These are phyloP conservation scores for Didymella segeticola DNA, from an alignment of 2,329 filamentous ascomycete genomes.

Conservation along the genomic window DNA sequence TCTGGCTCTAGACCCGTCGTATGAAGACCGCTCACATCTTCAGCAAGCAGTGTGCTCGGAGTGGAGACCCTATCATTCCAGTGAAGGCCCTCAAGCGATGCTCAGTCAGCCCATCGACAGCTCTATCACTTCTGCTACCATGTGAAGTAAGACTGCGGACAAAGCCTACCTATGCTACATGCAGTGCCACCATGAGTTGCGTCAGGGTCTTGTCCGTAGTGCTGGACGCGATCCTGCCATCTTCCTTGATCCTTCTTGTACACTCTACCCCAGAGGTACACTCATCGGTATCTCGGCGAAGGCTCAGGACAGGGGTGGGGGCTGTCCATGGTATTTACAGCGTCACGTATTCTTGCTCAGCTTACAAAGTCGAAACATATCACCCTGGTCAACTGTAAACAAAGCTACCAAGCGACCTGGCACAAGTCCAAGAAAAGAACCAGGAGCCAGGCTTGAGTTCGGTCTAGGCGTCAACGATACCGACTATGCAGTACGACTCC, in stretches of 20 bases:
- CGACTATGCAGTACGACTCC: conserved; percentile 12
- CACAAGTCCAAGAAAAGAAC: background rate
- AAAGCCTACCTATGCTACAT: background rate
- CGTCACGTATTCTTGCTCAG: conserved; percentile 2
- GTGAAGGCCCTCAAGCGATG: background rate
- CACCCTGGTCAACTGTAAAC: background rate
- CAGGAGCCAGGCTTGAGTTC: conserved; percentile 2
- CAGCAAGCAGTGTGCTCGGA: background rate
- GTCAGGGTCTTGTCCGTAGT: conserved; percentile 4
- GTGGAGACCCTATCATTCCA: background rate
- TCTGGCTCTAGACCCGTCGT: background rate
- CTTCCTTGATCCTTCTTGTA: background rate
- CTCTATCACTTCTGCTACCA: background rate
- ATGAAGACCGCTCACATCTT: background rate
- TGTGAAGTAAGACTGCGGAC: background rate
- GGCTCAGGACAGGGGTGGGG: background rate
- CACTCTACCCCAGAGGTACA: background rate
- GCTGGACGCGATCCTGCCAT: conserved; percentile 9
- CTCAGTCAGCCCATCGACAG: conserved; percentile 7
- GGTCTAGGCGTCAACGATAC: conserved; percentile 4
- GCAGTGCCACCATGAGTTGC: background rate
- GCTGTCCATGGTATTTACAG: conserved; percentile 1
- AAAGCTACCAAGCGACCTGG: conserved; percentile 6
- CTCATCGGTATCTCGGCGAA: background rate
- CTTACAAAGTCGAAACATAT: background rate